These are phyloP conservation scores for Mycena polygramma DNA, from an alignment of 768 basidiomycete species.

Conservation along the genomic window DNA sequence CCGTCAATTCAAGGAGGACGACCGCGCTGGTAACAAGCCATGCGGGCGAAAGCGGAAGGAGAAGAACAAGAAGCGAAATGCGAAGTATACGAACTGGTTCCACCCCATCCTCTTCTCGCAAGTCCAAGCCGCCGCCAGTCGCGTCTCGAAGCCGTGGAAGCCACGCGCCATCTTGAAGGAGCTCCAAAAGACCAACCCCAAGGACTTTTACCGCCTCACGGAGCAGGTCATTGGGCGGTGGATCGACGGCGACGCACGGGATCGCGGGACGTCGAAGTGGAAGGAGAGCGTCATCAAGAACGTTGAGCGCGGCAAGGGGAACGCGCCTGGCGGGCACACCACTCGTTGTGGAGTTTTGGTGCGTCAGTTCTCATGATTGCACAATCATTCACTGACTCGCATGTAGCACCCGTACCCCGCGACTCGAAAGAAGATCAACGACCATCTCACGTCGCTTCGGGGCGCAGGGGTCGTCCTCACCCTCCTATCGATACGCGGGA, in stretches of 20 bases:
- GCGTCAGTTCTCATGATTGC: too few relatives aligned
- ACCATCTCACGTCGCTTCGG: conserved; percentile 34
- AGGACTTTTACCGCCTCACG: too few relatives aligned
- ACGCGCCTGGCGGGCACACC: background rate
- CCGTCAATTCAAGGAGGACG: conserved; percentile 30
- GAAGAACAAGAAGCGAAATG: conserved; percentile 12
- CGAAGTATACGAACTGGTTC: conserved; percentile 30
- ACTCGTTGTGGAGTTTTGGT: background rate
- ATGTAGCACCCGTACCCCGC: background rate
- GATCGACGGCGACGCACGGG: too few relatives aligned
- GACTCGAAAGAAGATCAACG: conserved; percentile 29
- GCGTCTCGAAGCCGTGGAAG: too few relatives aligned
- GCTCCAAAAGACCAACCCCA: too few relatives aligned
- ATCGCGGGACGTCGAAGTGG: too few relatives aligned
- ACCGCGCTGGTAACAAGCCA: conserved; percentile 7
- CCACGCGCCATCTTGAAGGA: too few relatives aligned
- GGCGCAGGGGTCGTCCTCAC: conserved; percentile 40
- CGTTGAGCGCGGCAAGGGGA: too few relatives aligned
- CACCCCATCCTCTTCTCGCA: conserved; percentile 17
- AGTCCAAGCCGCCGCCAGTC: conserved; percentile 1
- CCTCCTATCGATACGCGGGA: conserved; percentile 41
- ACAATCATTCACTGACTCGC: too few relatives aligned
- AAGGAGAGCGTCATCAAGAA: too few relatives aligned
- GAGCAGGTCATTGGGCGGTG: too few relatives aligned
- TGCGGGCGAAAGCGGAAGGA: conserved; percentile 24